Evolutionary conservation across 768 basidiomycete species (phyloP).

Genomic region (Symmetrospora coprosmae): DNA sequence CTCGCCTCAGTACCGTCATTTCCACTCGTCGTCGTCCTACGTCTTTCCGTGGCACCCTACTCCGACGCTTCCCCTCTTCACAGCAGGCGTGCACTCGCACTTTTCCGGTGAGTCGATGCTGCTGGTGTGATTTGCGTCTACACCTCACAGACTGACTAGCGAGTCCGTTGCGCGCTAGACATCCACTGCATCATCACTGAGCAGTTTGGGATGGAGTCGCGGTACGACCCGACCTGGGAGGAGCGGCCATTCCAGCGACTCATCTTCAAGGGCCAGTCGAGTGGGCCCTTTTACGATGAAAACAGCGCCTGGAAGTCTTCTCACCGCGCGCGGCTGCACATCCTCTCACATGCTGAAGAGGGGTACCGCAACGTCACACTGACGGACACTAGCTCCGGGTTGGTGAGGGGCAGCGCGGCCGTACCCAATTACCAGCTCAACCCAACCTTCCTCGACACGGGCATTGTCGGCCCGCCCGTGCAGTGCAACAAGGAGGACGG

Average conservation of each 20-base stretch:
- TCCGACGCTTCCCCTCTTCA: conserved; percentile 30
- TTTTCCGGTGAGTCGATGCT: conserved; percentile 6
- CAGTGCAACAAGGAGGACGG: conserved; percentile 31
- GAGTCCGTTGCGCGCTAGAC: conserved; percentile 23
- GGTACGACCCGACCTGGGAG: conserved; percentile 36
- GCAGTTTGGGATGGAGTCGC: conserved; percentile 33
- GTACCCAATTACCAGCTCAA: conserved; percentile 32
- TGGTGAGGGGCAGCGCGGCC: not conserved
- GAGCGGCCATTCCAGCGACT: conserved; percentile 38
- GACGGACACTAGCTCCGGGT: conserved; percentile 19
- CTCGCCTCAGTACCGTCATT: conserved; percentile 33
- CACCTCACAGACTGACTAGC: not conserved
- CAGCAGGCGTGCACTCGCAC: conserved; percentile 30
- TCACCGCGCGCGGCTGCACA: conserved; percentile 33
- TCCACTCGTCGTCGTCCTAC: conserved; percentile 30
- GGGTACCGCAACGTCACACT: conserved; percentile 27
- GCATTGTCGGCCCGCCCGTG: conserved; percentile 33
- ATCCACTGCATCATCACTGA: conserved; percentile 33
- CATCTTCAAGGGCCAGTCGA: conserved; percentile 41
- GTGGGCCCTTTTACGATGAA: conserved; percentile 34
- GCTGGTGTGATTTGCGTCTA: not conserved
- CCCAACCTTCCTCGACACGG: conserved; percentile 32
- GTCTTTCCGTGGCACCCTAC: conserved; percentile 31
- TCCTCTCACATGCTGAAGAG: conserved; percentile 29
- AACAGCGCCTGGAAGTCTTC: conserved; percentile 32